A percentile compares a stretch with the other conserved stretches of the same genome.
Conservation (phyloP, 768 basidiomycete species). For the Tricholoma sp. region DNA sequence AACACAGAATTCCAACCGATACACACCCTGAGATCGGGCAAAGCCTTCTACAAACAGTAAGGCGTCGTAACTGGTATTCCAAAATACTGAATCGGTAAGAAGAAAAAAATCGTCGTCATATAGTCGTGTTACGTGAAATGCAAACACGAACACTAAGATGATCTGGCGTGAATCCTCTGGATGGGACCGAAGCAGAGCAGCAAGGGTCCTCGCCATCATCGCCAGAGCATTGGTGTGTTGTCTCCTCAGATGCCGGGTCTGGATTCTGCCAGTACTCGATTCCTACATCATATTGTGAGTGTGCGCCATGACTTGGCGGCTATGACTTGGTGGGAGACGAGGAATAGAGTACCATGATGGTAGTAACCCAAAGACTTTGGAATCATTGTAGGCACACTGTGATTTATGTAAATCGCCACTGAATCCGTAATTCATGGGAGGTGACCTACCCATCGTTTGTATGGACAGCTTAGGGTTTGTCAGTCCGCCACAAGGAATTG, state of each 20-base stretch:
- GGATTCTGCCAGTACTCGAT: conserved; percentile 47
- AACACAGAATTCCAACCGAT: background rate
- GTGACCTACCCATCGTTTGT: conserved; percentile 39
- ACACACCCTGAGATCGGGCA: background rate
- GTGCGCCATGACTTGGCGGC: background rate
- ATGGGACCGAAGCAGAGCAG: conserved; percentile 45
- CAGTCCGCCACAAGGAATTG: background rate
- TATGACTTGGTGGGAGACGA: background rate
- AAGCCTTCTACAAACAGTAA: conserved; percentile 21
- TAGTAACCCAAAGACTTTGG: conserved; percentile 43
- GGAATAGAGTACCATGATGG: conserved; percentile 38
- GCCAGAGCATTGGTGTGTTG: conserved; percentile 35
- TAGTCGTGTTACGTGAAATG: background rate
- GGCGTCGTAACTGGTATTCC: conserved; percentile 33
- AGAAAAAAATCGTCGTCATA: background rate
- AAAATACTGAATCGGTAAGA: conserved; percentile 26
- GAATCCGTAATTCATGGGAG: background rate
- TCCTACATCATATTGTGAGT: conserved; percentile 21
- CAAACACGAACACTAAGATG: conserved; percentile 34
- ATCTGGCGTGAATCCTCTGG: conserved; percentile 38
- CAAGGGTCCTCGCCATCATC: conserved; percentile 41
- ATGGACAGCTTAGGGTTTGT: conserved; percentile 37
- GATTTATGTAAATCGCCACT: background rate
- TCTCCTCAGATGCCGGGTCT: conserved; percentile 36
- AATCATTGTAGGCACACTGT: conserved; percentile 49